Evolutionary conservation across 2,329 filamentous ascomycete genomes (phyloP).

Genomic region (Trichoderma asperellum): DNA sequence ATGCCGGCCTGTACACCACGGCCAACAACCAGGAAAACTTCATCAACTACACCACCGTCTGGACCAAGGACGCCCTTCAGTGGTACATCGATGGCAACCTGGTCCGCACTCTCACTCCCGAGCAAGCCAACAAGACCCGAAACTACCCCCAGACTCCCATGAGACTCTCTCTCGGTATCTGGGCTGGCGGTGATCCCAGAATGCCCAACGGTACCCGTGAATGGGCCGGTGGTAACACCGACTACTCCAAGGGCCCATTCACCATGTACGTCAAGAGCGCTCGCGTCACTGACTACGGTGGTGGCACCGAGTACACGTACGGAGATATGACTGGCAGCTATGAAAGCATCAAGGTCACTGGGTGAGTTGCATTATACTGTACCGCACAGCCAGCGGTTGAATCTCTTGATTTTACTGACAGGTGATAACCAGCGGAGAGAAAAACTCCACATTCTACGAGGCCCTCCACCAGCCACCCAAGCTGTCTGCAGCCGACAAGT

Average conservation of each 20-base stretch:
- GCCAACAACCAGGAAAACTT: conserved; percentile 61
- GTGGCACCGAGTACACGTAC: conserved; percentile 68
- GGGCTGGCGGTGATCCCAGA: conserved; percentile 63
- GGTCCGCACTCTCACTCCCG: conserved; percentile 65
- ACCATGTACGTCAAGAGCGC: conserved; percentile 72
- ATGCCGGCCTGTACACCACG: conserved; percentile 62
- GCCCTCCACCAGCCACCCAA: conserved; percentile 47
- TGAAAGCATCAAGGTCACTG: conserved; percentile 63
- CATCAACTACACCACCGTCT: conserved; percentile 77
- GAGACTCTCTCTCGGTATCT: conserved; percentile 69
- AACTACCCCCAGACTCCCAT: conserved; percentile 79
- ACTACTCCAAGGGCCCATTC: conserved; percentile 69
- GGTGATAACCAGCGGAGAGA: conserved; percentile 41
- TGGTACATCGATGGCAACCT: conserved; percentile 71
- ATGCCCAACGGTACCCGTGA: conserved; percentile 61
- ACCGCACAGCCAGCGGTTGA: too few species aligned
- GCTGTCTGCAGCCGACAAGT: conserved; percentile 57
- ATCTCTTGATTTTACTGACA: conserved; percentile 32
- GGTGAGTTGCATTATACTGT: conserved; percentile 47
- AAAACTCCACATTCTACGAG: conserved; percentile 60
- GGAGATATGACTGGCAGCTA: conserved; percentile 63
- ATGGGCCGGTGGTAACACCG: conserved; percentile 71
- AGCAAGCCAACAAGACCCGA: conserved; percentile 63
- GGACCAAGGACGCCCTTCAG: conserved; percentile 68
- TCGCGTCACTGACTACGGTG: conserved; percentile 60